Base-by-base conservation (phyloP, 768 basidiomycete species). In the Hygrophorus russula region DNA sequence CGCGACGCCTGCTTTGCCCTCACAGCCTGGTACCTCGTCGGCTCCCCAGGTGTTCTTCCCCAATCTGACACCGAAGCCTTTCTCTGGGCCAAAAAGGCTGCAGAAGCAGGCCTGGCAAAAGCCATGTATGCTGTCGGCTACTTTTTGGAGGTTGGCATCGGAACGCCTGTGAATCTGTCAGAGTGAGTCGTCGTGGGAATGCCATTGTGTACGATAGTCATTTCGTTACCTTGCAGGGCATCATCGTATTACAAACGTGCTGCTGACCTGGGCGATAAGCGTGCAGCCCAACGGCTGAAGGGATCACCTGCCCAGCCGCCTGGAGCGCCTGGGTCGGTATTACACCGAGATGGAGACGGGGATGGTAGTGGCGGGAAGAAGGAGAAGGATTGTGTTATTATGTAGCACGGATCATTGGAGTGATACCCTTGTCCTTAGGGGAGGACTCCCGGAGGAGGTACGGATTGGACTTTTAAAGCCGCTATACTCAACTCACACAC, bases 71-170 rank as follows among this genome's bases (percentile, higher is more conserved):
- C 94, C 0, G 96, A 99, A 57, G 96, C 96, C 9, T 98, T 80
- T 63, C 68, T 99, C 2, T 99, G 96, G 96, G 90, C 96, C 4
- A 87, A 87, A 63, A 92, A 82, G 55, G 92, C 96, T 17, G 93
- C 92, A 13, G 93, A 97, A 24, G 78, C 74, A 9, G 94, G 91
- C 0, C 71, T 99, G 11, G 75, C 80, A 4, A 99, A 99, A 60
- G 96, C 96, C 9, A 87, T 96, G 80, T 99, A 99, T 53, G 96
- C 93, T 15, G 82, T 93, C 1, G 96, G 96, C 1, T 99, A 99
- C 67, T 99, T 99, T 61, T 74, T 82, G 50, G 94, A 99, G 66
- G 90, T 94, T 36, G 94, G 93, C 31, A 89, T 92, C 47, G 89
- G 89, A 33, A 87, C 84, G 34, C 56, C 71, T 40, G 68, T 76